Conservation (phyloP, 371 early-diverging fungal genomes). For the Haplosporangium sp. region DNA sequence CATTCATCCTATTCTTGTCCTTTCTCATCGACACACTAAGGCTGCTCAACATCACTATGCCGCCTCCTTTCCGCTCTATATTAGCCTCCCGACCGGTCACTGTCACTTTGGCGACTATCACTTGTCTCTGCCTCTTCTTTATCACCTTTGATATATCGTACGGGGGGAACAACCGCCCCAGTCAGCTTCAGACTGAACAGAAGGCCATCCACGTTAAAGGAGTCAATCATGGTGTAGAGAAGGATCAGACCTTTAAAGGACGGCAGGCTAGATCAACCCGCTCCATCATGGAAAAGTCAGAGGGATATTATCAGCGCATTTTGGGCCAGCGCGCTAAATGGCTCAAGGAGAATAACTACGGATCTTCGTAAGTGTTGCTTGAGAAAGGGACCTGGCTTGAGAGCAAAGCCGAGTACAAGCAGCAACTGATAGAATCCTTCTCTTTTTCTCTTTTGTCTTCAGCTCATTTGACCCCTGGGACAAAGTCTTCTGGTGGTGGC, state of each 20-base stretch:
- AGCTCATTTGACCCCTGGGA: constrained; percentile 28
- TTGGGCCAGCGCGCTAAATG: constrained; percentile 4
- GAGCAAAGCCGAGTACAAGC: no score
- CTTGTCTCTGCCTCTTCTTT: constrained; percentile 19
- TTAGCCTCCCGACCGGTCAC: constrained; percentile 29
- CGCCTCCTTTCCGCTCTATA: constrained; percentile 32
- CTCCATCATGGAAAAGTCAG: constrained; percentile 1
- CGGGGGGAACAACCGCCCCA: background rate
- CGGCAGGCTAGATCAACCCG: constrained; percentile 3
- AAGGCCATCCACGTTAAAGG: background rate
- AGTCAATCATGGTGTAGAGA: background rate
- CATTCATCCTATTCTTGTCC: background rate
- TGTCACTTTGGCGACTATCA: constrained; percentile 14
- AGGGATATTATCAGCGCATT: constrained; percentile 4
- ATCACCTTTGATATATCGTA: background rate
- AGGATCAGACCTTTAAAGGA: background rate
- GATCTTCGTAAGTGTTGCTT: background rate
- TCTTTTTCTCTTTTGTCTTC: background rate
- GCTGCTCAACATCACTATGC: background rate
- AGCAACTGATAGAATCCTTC: no score
- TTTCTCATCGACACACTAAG: background rate
- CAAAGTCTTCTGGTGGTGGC: constrained; percentile 36
- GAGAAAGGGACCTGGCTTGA: no score
- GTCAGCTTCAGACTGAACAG: background rate
- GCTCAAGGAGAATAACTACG: constrained; percentile 8